A percentile compares a stretch with the other conserved stretches of the same genome.
Evolutionary conservation across 192 early-diverging fungal species (phyloP).

Genomic region (Dissophora ornata): DNA sequence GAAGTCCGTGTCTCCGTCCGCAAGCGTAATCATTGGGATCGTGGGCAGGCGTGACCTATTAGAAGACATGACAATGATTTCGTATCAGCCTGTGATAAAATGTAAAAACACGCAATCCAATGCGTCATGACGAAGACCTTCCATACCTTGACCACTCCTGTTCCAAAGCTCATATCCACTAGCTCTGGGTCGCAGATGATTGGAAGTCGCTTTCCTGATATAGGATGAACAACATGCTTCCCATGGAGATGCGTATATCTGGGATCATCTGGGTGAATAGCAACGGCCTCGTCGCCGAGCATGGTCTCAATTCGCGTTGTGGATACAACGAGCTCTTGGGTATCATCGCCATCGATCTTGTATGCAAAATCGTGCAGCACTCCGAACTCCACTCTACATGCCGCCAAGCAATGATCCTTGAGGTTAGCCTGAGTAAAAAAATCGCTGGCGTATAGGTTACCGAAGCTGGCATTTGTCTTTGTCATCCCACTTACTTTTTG

Average conservation of each 20-base stretch:
- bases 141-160: constrained; percentile 91
- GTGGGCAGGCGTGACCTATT: constrained; percentile 93
- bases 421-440: neutral
- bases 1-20: constrained; percentile 83
- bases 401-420: neutral
- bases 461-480: neutral
- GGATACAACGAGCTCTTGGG: constrained; percentile 81
- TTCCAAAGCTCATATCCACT: constrained; percentile 92
- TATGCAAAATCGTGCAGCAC: constrained; percentile 92
- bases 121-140: too few species aligned
- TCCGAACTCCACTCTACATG: constrained; percentile 91
- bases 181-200: constrained; percentile 86
- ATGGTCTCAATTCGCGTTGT: constrained; percentile 99
- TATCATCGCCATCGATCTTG: constrained; percentile 75
- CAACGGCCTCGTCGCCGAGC: constrained; percentile 97
- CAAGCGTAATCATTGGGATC: constrained; percentile 92
- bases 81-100: too few species aligned
- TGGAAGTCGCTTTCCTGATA: constrained; percentile 80
- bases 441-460: too few species aligned
- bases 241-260: constrained; percentile 79
- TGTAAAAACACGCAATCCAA: neutral
- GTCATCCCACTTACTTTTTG: constrained; percentile 58
- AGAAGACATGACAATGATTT: too few species aligned
- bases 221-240: constrained; percentile 85
- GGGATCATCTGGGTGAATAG: constrained; percentile 86